Conservation (phyloP, 352 stramenopile species). For the Phytophthora ohioensis region DNA sequence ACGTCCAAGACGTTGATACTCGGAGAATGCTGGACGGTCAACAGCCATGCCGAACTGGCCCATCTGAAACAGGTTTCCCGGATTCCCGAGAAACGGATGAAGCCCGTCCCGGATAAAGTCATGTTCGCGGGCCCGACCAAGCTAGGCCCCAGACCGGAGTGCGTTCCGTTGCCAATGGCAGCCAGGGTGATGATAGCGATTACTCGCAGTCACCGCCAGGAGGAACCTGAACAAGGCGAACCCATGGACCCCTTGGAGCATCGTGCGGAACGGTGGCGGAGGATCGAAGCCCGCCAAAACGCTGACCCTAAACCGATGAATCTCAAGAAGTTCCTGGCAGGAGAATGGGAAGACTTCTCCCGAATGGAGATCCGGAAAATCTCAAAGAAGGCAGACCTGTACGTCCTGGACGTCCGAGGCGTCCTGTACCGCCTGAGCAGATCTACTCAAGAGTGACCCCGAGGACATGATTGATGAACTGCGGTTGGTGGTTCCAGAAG, state of each 20-base stretch:
- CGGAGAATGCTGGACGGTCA: no score
- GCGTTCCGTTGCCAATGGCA: neutral
- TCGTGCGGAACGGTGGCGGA: no score
- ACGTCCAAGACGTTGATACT: neutral
- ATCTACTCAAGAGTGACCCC: neutral
- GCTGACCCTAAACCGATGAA: neutral
- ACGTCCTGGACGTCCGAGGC: neutral
- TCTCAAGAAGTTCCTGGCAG: neutral
- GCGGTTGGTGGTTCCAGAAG: neutral
- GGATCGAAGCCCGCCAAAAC: neutral
- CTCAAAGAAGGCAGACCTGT: no score
- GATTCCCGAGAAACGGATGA: neutral
- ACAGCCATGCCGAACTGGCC: neutral
- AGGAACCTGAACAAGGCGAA: no score
- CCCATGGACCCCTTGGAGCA: no score
- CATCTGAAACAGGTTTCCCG: neutral
- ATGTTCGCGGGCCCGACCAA: neutral
- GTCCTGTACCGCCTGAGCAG: neutral
- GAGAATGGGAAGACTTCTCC: no score
- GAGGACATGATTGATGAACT: neutral
- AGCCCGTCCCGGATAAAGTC: neutral
- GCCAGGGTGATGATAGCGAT: neutral
- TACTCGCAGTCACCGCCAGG: no score
- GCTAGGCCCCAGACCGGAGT: neutral
- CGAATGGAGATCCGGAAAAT: no score